Evolutionary conservation across 2,329 filamentous ascomycete species (phyloP).

Genomic region (Emmonsiellopsis sp.): DNA sequence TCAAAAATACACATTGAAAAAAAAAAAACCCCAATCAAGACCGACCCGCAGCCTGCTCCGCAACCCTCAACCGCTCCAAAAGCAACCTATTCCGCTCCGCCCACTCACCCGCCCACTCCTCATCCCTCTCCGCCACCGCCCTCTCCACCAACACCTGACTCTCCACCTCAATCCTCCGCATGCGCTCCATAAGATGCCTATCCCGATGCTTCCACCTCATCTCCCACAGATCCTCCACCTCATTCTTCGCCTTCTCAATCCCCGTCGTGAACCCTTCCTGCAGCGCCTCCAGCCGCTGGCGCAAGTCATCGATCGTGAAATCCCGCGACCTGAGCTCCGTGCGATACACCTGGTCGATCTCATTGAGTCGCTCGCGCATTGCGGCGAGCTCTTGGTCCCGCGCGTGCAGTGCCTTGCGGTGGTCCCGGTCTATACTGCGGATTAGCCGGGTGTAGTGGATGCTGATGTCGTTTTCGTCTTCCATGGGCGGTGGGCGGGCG

Average conservation of each 20-base stretch:
- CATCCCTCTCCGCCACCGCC: slow-evolving; percentile 12
- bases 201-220: slow-evolving; percentile 25
- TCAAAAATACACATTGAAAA: not conserved
- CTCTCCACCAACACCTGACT: slow-evolving; percentile 12
- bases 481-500: slow-evolving; percentile 18
- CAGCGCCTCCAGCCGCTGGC: slow-evolving; percentile 13
- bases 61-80: slow-evolving; percentile 5
- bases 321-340: slow-evolving; percentile 21
- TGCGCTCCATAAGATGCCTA: slow-evolving; percentile 17
- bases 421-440: slow-evolving; percentile 20
- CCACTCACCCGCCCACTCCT: slow-evolving; percentile 13
- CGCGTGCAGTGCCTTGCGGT: slow-evolving; percentile 18
- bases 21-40: not conserved
- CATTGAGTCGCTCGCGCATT: slow-evolving; percentile 19
- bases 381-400: slow-evolving; percentile 20
- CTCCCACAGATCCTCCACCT: slow-evolving; percentile 27
- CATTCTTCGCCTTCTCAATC: slow-evolving; percentile 22
- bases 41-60: not conserved
- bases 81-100: slow-evolving; percentile 10
- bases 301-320: slow-evolving; percentile 20
- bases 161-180: slow-evolving; percentile 14
- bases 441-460: slow-evolving; percentile 22
- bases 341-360: slow-evolving; percentile 22
- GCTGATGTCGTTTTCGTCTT: slow-evolving; percentile 20
- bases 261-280: slow-evolving; percentile 15